These are phyloP conservation scores for Backusella liffmaniae DNA, from an alignment of 192 early-diverging fungal genomes.

Conservation along the genomic window DNA sequence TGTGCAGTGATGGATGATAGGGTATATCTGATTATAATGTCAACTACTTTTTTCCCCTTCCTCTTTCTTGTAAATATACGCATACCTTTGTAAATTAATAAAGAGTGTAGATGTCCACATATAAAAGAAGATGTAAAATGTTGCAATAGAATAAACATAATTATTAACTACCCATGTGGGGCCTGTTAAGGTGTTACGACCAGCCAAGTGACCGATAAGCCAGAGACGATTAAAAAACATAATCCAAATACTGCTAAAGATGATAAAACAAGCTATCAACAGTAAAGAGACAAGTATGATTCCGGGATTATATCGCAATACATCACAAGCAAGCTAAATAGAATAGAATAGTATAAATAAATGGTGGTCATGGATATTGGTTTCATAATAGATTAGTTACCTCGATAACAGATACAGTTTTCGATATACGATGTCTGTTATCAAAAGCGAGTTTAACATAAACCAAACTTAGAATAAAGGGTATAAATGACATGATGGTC, in stretches of 20 bases:
- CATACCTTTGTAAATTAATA: constrained; percentile 66
- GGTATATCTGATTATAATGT: constrained; percentile 44
- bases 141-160: constrained; percentile 48
- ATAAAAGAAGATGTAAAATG: constrained; percentile 67
- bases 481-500: constrained; percentile 50
- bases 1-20: constrained; percentile 71
- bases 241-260: constrained; percentile 67
- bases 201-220: constrained; percentile 47
- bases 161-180: constrained; percentile 50
- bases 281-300: constrained; percentile 63
- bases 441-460: constrained; percentile 41
- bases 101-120: constrained; percentile 74
- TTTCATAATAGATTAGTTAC: constrained; percentile 17
- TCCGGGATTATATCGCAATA: constrained; percentile 67
- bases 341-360: neutral
- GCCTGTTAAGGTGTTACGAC: neutral
- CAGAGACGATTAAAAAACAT: constrained; percentile 65
- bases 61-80: neutral
- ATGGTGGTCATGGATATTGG: neutral
- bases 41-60: neutral
- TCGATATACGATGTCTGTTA: constrained; percentile 41
- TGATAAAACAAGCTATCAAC: constrained; percentile 53
- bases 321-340: constrained; percentile 66
- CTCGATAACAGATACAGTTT: constrained; percentile 55
- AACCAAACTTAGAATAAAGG: constrained; percentile 39